Percentiles rank a stretch among this genome's conserved stretches.
Evolutionary conservation across 176 grass and related monocot genomes (phyloP).

Genomic region (Aegilops speltoides): DNA sequence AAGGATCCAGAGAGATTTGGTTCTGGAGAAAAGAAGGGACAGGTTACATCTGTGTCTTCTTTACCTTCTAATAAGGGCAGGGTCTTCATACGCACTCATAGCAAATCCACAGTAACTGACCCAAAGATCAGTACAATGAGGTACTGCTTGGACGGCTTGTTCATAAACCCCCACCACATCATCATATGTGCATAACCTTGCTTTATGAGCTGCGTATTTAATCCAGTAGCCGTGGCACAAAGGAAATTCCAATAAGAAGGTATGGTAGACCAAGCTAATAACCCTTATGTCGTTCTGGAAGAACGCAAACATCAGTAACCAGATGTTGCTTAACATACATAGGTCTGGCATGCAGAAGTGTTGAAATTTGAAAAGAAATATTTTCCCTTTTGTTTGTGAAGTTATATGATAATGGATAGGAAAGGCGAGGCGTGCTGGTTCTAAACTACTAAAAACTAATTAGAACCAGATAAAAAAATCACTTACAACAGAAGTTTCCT

Average conservation of each 20-base stretch:
- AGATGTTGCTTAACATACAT: slow-evolving; percentile 21
- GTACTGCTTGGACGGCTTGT: slow-evolving; percentile 59
- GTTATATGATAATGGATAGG: background rate
- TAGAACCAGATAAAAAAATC: slow-evolving; percentile 12
- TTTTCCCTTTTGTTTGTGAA: slow-evolving; percentile 1
- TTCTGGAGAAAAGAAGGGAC: background rate
- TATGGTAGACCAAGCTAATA: slow-evolving; percentile 62
- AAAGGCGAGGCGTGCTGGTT: slow-evolving; percentile 3
- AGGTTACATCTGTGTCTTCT: slow-evolving; percentile 7
- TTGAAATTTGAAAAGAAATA: slow-evolving; percentile 37
- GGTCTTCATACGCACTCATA: slow-evolving; percentile 63
- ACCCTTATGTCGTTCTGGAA: slow-evolving; percentile 66
- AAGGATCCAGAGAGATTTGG: background rate
- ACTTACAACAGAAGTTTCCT: slow-evolving; percentile 64
- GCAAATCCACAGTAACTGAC: slow-evolving; percentile 80
- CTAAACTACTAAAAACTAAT: slow-evolving; percentile 20
- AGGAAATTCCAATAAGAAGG: slow-evolving; percentile 78
- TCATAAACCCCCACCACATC: slow-evolving; percentile 68
- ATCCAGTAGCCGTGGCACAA: slow-evolving; percentile 86
- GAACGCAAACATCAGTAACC: slow-evolving; percentile 36
- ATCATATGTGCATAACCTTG: slow-evolving; percentile 47
- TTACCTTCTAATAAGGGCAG: slow-evolving; percentile 83
- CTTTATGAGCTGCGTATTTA: slow-evolving; percentile 72
- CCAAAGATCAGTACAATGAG: slow-evolving; percentile 78
- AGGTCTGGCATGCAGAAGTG: background rate